phyloP scores from a whole-genome alignment of 208 protist species.

The Vickermania ingenoplastis region DNA sequence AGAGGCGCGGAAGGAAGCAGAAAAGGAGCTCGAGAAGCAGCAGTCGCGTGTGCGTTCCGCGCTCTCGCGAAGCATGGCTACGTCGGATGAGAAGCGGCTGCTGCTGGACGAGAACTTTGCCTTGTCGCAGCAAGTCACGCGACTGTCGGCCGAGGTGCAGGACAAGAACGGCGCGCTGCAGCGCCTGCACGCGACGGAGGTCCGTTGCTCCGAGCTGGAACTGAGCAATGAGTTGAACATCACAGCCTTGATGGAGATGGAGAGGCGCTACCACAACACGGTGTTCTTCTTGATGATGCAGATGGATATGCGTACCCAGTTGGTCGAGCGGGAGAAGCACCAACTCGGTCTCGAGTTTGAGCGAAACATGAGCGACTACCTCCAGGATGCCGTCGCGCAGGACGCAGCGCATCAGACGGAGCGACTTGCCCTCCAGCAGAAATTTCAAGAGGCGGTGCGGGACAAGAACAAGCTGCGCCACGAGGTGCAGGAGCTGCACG shows the following conservation, averaged over 20 bases:
- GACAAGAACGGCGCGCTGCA: conserved; percentile 3
- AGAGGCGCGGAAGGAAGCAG: background rate
- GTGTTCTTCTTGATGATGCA: background rate
- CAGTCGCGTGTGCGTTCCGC: background rate
- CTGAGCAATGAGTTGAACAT: background rate
- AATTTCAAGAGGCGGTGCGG: background rate
- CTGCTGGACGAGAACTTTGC: background rate
- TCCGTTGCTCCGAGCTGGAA: background rate
- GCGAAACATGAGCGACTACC: background rate
- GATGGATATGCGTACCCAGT: background rate
- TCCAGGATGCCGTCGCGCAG: background rate
- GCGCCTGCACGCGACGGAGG: background rate
- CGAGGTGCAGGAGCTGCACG: background rate
- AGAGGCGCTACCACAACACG: conserved; percentile 8
- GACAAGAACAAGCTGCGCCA: background rate
- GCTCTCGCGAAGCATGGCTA: background rate
- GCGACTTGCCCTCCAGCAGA: background rate
- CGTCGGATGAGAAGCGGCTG: background rate
- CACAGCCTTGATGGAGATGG: conserved; percentile 16
- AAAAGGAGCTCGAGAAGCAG: conserved; percentile 6
- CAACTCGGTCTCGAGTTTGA: background rate
- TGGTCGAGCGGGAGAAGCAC: background rate
- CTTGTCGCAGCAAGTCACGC: background rate
- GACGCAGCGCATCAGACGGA: background rate
- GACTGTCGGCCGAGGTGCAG: background rate